phyloP scores from a whole-genome alignment of 2,329 filamentous ascomycete species.

The Aspergillus sp. region DNA sequence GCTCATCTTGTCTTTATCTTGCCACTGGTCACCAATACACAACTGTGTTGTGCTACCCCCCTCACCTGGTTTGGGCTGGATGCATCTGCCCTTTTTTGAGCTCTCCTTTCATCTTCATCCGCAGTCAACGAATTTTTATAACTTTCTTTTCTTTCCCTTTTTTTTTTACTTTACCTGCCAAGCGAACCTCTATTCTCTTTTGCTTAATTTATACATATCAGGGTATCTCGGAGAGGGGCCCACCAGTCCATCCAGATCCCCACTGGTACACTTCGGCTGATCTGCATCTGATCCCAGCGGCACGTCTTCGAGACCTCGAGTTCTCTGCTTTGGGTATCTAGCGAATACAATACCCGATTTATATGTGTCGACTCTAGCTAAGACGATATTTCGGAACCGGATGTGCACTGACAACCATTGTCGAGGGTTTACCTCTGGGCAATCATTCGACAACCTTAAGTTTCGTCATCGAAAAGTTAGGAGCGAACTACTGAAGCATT shows the following conservation, averaged over 20 bases:
- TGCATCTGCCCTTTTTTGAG: background rate
- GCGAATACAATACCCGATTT: background rate
- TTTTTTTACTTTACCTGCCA: background rate
- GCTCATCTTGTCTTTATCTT: background rate
- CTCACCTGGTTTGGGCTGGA: slow-evolving; percentile 4
- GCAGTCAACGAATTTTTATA: background rate
- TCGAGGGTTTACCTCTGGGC: background rate
- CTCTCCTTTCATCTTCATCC: background rate
- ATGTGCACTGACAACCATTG: background rate
- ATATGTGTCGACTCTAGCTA: background rate
- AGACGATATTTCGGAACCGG: background rate
- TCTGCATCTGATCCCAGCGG: background rate
- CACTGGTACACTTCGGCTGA: background rate
- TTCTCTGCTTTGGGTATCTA: background rate
- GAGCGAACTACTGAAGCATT: background rate
- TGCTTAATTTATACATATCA: background rate
- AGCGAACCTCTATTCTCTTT: background rate
- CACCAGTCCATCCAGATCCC: background rate
- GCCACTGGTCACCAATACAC: background rate
- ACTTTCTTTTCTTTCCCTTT: background rate
- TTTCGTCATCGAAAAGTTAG: no score
- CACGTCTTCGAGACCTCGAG: background rate
- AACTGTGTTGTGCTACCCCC: background rate
- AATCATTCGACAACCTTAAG: background rate
- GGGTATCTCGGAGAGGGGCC: background rate